Evolutionary conservation across 2,329 filamentous ascomycete species (phyloP), one percentile per base, ranked within the genome.

Genomic region (Fusarium sp.): DNA sequence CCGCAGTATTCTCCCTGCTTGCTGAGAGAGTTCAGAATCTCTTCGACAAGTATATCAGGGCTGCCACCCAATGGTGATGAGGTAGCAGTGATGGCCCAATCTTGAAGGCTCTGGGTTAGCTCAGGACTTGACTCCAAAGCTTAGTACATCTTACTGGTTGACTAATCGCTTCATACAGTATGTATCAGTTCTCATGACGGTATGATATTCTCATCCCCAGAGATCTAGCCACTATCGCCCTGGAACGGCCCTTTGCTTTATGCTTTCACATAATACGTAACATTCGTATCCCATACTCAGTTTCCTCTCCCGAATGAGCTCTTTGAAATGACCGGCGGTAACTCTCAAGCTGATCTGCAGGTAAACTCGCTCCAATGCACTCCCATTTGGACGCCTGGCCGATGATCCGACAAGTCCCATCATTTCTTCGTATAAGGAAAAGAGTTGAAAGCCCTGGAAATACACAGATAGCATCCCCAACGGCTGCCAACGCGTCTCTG

Each of bases 391-490:
- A 54, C 2, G 31, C 47, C 6, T 62, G 48, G 0, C 63, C 63
- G 5, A 62, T 3, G 0, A 62, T 8, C 5, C 5, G 16, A 2
- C 7, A 62, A 0, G 15, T 42, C 0, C 10, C 20, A 4, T 14
- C 14, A 0, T 26, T 16, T 0, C 3, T 26, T 2, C 63, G 28
- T 22, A 50, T 13, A 0, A 61, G 18, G 0, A 71, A 48, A 0
- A 31, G 15, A 8, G 38, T 35, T 0, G 62, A 47, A 7, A 72
- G 57, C 0, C 69, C 57, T 2, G 54, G 53, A 0, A 71, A 71
- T 7, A 51, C 47, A 7, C 62, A 71, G 6, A 71, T 6, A 0
- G 15, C 57, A 51, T 71, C 68, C 3, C 62, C 68, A n/a, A n/a
- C 41, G 1, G 10, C 20, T 3, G 62, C 62, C 0, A 12, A 7